phyloP scores from a whole-genome alignment of 23 red algal genomes.

The Agarophyton chilense region DNA sequence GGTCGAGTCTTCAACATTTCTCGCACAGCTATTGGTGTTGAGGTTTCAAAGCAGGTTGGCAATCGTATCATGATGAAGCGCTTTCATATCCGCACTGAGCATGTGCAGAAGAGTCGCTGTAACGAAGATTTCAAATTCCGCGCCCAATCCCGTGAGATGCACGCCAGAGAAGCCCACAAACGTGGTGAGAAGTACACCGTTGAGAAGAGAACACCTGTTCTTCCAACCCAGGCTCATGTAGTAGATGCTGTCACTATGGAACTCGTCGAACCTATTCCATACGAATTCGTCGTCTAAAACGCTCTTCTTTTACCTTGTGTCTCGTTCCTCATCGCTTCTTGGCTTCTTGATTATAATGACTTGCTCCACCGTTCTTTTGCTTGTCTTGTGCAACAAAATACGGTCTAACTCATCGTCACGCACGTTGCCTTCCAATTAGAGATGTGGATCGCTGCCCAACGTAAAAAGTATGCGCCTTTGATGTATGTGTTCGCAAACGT shows the following conservation, averaged over 20 bases:
- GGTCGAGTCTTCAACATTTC: constrained; percentile 91
- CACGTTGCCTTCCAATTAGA: not conserved
- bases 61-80: constrained; percentile 84
- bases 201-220: constrained; percentile 78
- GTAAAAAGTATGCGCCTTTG: too few relatives aligned
- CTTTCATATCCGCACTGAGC: constrained; percentile 94
- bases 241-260: constrained; percentile 65
- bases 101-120: constrained; percentile 89
- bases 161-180: constrained; percentile 55
- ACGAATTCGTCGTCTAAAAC: constrained; percentile 91
- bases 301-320: not conserved
- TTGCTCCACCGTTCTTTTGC: too few relatives aligned
- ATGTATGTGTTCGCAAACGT: too few relatives aligned
- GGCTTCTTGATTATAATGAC: too few relatives aligned
- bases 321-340: not conserved
- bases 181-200: constrained; percentile 65
- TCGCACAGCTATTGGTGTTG: constrained; percentile 84
- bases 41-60: constrained; percentile 87
- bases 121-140: constrained; percentile 82
- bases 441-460: not conserved
- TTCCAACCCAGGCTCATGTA: constrained; percentile 58
- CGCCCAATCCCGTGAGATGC: constrained; percentile 49
- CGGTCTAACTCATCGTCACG: too few relatives aligned
- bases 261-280: constrained; percentile 82
- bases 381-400: too few relatives aligned